These are phyloP conservation scores for Stevia rebaudiana DNA, from an alignment of 140 eudicot species.

Conservation along the genomic window DNA sequence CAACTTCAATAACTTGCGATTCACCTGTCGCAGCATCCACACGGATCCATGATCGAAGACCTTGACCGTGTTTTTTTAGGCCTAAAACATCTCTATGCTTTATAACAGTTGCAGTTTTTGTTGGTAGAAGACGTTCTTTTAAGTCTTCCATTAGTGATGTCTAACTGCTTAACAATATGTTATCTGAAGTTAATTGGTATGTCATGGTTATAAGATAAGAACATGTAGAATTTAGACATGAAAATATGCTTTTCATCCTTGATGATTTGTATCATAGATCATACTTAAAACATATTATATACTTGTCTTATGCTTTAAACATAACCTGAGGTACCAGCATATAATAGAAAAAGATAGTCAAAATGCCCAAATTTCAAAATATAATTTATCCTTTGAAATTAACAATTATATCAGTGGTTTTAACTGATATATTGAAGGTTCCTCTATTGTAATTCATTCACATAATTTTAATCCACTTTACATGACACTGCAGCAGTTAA, in stretches of 20 bases:
- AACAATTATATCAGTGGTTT: no score
- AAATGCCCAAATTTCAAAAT: neutral
- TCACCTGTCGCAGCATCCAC: conserved; percentile 65
- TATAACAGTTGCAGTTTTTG: conserved; percentile 49
- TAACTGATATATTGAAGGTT: no score
- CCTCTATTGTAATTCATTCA: neutral
- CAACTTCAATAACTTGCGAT: conserved; percentile 82
- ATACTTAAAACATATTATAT: neutral
- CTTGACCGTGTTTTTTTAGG: conserved; percentile 86
- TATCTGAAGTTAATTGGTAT: neutral
- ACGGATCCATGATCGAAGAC: conserved; percentile 93
- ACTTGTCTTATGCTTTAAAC: neutral
- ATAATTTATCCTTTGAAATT: no score
- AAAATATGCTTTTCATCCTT: neutral
- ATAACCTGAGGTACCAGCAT: neutral
- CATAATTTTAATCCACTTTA: neutral
- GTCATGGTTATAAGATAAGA: neutral
- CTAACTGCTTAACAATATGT: conserved; percentile 18
- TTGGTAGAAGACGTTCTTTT: conserved; percentile 63
- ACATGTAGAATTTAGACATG: neutral
- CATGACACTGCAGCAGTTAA: no score
- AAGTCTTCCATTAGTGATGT: conserved; percentile 57
- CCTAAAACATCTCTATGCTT: conserved; percentile 68
- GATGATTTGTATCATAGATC: neutral
- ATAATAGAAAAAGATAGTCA: neutral